Evolutionary conservation across 129 eudicot species (phyloP).

Genomic region (Flaveria trinervia): DNA sequence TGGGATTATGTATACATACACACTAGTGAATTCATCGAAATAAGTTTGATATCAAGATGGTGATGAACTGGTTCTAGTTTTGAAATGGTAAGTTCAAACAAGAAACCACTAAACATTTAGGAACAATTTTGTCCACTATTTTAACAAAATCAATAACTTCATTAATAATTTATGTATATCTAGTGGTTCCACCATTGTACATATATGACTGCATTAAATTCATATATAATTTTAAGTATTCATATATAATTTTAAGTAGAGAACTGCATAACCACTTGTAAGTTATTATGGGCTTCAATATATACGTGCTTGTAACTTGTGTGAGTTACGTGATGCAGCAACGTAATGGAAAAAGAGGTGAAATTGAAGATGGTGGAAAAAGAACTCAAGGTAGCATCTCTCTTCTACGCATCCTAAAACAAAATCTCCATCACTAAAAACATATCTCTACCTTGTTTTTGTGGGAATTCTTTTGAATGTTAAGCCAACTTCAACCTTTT

Average conservation of each 20-base stretch:
- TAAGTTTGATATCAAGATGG: background rate
- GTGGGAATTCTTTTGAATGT: background rate
- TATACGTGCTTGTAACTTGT: background rate
- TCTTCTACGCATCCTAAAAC: constrained; percentile 56
- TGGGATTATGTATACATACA: background rate
- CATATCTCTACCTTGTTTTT: background rate
- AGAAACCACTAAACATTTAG: no score
- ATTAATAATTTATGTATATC: no score
- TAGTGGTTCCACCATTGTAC: no score
- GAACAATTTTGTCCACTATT: no score
- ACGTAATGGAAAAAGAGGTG: constrained; percentile 56
- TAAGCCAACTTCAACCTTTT: background rate
- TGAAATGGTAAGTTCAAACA: no score
- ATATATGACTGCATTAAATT: no score
- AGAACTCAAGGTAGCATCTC: constrained; percentile 58
- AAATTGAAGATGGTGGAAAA: constrained; percentile 39
- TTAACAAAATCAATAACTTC: no score
- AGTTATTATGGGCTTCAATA: no score
- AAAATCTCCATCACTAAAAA: constrained; percentile 41
- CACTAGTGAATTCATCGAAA: background rate
- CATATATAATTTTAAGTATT: background rate
- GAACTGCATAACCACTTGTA: background rate
- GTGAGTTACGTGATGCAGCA: constrained; percentile 28
- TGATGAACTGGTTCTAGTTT: no score
- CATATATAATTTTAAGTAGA: background rate